Evolutionary conservation across 192 early-diverging fungal genomes (phyloP), one percentile per base, ranked within the genome.

Genomic region (Phycomyces nitens): DNA sequence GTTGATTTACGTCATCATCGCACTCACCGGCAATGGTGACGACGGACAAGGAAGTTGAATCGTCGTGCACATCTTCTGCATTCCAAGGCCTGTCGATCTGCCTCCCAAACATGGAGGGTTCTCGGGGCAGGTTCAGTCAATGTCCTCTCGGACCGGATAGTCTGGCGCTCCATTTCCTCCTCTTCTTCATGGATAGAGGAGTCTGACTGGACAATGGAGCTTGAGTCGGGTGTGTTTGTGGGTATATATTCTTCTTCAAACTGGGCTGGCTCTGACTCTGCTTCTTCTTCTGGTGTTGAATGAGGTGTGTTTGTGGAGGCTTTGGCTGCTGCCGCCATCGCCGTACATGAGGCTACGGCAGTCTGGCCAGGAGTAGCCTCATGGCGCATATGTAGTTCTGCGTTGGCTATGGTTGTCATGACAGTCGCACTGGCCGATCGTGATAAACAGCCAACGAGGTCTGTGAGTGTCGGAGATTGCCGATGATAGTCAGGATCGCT

Each of bases 31-130:
- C 94, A 97, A 73, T 97, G 94, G 69, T 95, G 94, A 56, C 93
- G 82, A 50, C 94, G 75, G 39, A 92, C 61, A 60, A 86, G 92
- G 18, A 97, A 68, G 0, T 83, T 85, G 68, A 97, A 97, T 15
- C 84, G 78, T 26, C 78, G 66, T 14, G 66, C 65, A 66, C 94
- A 95, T 23, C 79, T 77, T 20, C 80, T 77, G 70, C 94, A 97
- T 18, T 79, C 66, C 0, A 65, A 62, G 0, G 88, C 88, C 10
- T 89, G 82, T 18, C 86, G 77, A 64, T 94, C 93, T 0, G 79
- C 77, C 69, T 94, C 91, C 94, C 94, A 97, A 15, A 66, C 54
- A 34, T 50, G 47, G 79, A 80, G 44, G 2, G 27, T 24, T 14
- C 34, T 43, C 5, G 50, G 51, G 29, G 55, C 18, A 12, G 41